A percentile compares a stretch with the other conserved stretches of the same genome.
phyloP scores from a whole-genome alignment of 768 basidiomycete genomes.

The Trametes meyenii region DNA sequence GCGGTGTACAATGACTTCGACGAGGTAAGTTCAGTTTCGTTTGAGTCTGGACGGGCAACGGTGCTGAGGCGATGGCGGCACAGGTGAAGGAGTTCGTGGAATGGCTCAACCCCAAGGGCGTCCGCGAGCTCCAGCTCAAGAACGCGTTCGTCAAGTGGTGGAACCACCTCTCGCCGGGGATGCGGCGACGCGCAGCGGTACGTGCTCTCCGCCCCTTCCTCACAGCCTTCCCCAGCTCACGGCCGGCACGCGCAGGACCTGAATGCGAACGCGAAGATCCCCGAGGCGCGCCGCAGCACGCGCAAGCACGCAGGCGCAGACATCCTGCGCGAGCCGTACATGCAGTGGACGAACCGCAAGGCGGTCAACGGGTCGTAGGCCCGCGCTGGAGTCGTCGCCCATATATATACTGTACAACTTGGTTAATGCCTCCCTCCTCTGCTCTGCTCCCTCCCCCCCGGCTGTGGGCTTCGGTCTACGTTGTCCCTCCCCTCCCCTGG shows the following conservation, averaged over 20 bases:
- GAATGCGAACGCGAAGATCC: constrained; percentile 65
- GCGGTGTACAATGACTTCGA: constrained; percentile 86
- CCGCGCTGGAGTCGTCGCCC: not conserved
- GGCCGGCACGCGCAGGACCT: constrained; percentile 55
- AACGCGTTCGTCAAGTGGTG: constrained; percentile 81
- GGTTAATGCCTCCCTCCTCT: not conserved
- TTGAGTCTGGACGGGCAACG: not conserved
- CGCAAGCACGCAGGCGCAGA: constrained; percentile 62
- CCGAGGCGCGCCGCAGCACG: constrained; percentile 80
- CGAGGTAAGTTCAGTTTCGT: constrained; percentile 61
- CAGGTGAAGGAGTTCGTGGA: constrained; percentile 82
- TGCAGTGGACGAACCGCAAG: constrained; percentile 85
- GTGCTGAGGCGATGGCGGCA: constrained; percentile 12
- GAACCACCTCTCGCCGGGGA: constrained; percentile 78
- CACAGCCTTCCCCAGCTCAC: not conserved
- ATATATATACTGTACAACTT: constrained; percentile 4
- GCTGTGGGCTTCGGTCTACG: not conserved
- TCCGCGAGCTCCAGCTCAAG: constrained; percentile 82
- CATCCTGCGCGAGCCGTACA: constrained; percentile 78
- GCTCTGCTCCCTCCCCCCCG: not conserved
- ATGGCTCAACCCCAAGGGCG: constrained; percentile 93
- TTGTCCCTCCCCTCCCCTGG: not conserved
- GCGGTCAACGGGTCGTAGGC: constrained; percentile 47
- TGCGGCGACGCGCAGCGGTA: constrained; percentile 75
- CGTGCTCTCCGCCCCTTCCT: constrained; percentile 33